Evolutionary conservation across 306 rosid genomes (phyloP).

Genomic region (Mucuna pruriens): DNA sequence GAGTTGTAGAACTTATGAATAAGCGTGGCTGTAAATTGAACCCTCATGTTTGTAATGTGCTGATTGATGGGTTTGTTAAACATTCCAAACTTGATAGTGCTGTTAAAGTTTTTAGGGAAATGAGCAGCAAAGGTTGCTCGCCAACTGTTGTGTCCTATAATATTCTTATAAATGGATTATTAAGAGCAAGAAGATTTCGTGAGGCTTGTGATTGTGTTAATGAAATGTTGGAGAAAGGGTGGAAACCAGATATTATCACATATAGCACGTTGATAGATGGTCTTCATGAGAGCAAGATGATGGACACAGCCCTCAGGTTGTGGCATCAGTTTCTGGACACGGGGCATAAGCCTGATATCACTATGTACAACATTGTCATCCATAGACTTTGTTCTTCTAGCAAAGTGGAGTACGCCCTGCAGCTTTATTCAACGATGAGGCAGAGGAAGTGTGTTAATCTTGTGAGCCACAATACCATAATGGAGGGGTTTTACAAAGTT

Average conservation of each 20-base stretch:
- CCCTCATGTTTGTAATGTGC: slow-evolving; percentile 70
- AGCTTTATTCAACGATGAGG: slow-evolving; percentile 67
- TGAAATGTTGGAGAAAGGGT: slow-evolving; percentile 80
- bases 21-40: slow-evolving; percentile 56
- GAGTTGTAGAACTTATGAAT: slow-evolving; percentile 58
- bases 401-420: slow-evolving; percentile 67
- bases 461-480: slow-evolving; percentile 84
- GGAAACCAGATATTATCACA: slow-evolving; percentile 80
- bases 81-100: slow-evolving; percentile 72
- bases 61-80: slow-evolving; percentile 68
- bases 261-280: slow-evolving; percentile 77
- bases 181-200: slow-evolving; percentile 64
- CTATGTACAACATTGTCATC: slow-evolving; percentile 75
- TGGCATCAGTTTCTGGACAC: slow-evolving; percentile 67
- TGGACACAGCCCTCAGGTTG: slow-evolving; percentile 60
- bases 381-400: slow-evolving; percentile 85
- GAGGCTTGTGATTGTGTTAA: slow-evolving; percentile 65
- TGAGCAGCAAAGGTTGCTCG: slow-evolving; percentile 62
- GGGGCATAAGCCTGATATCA: slow-evolving; percentile 70
- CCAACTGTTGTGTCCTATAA: slow-evolving; percentile 80
- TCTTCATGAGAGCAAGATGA: slow-evolving; percentile 68
- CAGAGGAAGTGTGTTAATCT: slow-evolving; percentile 59
- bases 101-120: slow-evolving; percentile 56
- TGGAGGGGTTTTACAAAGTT: slow-evolving; percentile 83
- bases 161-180: slow-evolving; percentile 81